Percentiles rank a stretch among this genome's conserved stretches.
Evolutionary conservation across 1,284 basidiomycete species (phyloP).

Genomic region (Naganishia liquefaciens): DNA sequence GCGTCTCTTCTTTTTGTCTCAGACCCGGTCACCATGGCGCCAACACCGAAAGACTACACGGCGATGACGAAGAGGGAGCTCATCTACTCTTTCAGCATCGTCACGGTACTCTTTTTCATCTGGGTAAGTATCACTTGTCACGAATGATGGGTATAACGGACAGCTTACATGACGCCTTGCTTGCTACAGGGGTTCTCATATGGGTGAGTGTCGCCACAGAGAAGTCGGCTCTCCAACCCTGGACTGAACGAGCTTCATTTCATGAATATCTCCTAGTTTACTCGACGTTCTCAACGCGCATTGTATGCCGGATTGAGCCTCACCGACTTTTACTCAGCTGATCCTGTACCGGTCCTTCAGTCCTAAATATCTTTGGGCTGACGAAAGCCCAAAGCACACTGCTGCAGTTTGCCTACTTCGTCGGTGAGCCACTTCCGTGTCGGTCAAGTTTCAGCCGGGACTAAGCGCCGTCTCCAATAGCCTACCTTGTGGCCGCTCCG

Average conservation of each 20-base stretch:
- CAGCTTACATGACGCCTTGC: constrained; percentile 5
- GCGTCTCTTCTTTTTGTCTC: too few species aligned
- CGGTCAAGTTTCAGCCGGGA: not conserved
- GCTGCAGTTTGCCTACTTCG: constrained; percentile 46
- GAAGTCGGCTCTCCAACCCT: not conserved
- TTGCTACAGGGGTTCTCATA: constrained; percentile 33
- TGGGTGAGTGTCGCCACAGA: constrained; percentile 28
- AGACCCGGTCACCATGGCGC: constrained; percentile 19
- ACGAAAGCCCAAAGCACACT: constrained; percentile 40
- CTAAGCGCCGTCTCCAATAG: constrained; percentile 1
- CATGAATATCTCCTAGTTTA: constrained; percentile 25
- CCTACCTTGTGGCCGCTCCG: constrained; percentile 40
- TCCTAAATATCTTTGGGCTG: constrained; percentile 35
- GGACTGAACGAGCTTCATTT: not conserved
- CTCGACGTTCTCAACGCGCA: constrained; percentile 42
- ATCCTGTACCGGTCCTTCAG: not conserved
- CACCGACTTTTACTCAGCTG: too few species aligned
- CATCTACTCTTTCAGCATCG: constrained; percentile 37
- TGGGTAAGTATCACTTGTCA: constrained; percentile 33
- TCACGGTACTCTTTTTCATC: constrained; percentile 39
- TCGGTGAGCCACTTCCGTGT: constrained; percentile 16
- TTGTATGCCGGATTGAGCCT: constrained; percentile 17
- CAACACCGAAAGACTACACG: constrained; percentile 36
- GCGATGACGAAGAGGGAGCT: constrained; percentile 34
- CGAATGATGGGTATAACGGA: not conserved